Percentiles rank a stretch among this genome's conserved stretches.
Evolutionary conservation across 2,329 filamentous ascomycete genomes (phyloP).

Genomic region (Sporothrix phasma): DNA sequence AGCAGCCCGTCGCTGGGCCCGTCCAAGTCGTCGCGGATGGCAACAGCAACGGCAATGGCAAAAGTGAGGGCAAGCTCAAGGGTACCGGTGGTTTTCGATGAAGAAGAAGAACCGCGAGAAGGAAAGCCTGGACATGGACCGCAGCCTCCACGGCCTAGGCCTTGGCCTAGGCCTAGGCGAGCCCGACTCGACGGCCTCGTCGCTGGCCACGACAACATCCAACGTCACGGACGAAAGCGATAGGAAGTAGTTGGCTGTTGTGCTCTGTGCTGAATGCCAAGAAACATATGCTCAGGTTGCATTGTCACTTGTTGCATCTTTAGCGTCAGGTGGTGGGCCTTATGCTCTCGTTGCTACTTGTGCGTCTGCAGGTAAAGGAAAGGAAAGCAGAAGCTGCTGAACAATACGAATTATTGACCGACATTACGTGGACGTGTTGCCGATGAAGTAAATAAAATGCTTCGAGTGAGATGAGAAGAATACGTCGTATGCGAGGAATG

Average conservation of each 20-base stretch:
- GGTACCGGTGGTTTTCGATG: constrained; percentile 41
- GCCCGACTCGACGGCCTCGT: constrained; percentile 15
- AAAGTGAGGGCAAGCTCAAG: constrained; percentile 32
- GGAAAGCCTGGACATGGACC: constrained; percentile 45
- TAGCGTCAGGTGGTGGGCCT: not conserved
- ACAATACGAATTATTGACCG: not conserved
- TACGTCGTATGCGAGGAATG: not conserved
- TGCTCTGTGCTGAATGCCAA: not conserved
- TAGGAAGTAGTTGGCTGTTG: not conserved
- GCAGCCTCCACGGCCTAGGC: constrained; percentile 5
- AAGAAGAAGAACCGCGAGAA: constrained; percentile 52
- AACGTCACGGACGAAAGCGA: constrained; percentile 13
- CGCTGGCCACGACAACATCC: constrained; percentile 7
- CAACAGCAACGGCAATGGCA: constrained; percentile 21
- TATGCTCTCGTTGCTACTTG: not conserved
- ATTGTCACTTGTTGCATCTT: not conserved
- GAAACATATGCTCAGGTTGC: not conserved
- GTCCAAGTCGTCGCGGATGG: constrained; percentile 32
- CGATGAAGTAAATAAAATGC: too few species aligned
- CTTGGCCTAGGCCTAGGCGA: constrained; percentile 14
- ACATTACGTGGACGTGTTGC: not conserved
- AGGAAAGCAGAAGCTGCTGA: not conserved
- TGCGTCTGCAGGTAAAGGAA: not conserved
- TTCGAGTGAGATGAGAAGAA: not conserved
- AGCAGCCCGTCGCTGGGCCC: constrained; percentile 49